Percentiles rank a stretch among this genome's conserved stretches.
phyloP scores from a whole-genome alignment of 2,329 filamentous ascomycete genomes.

The Aureobasidium sp. region DNA sequence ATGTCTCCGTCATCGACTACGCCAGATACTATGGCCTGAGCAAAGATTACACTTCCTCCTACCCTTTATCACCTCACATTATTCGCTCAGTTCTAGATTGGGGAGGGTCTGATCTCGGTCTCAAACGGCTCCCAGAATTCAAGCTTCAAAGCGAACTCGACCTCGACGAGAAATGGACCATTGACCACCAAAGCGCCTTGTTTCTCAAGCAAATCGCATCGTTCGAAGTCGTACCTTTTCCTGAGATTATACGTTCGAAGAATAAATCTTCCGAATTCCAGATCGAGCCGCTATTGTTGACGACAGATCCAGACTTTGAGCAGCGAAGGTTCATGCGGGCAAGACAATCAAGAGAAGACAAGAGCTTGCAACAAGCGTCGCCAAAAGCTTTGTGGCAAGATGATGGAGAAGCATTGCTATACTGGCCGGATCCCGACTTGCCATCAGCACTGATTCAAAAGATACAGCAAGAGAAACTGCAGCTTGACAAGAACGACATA shows the following conservation, averaged over 20 bases:
- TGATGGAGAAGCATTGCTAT: slow-evolving; percentile 34
- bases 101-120: slow-evolving; percentile 19
- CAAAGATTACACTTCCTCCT: slow-evolving; percentile 27
- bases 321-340: slow-evolving; percentile 27
- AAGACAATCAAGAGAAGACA: slow-evolving; percentile 13
- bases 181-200: slow-evolving; percentile 11
- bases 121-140: slow-evolving; percentile 16
- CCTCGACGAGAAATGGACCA: slow-evolving; percentile 24
- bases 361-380: slow-evolving; percentile 23
- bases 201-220: slow-evolving; percentile 20
- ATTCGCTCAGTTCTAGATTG: slow-evolving; percentile 11
- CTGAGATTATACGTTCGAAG: not conserved
- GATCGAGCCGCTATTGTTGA: slow-evolving; percentile 37
- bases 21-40: slow-evolving; percentile 39
- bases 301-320: slow-evolving; percentile 35
- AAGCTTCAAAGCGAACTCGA: slow-evolving; percentile 25
- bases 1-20: slow-evolving; percentile 39
- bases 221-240: not conserved
- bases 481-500: slow-evolving; percentile 25
- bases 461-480: slow-evolving; percentile 28
- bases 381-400: slow-evolving; percentile 30
- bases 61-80: slow-evolving; percentile 20
- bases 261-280: slow-evolving; percentile 22
- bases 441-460: slow-evolving; percentile 21
- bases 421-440: slow-evolving; percentile 26